These are phyloP conservation scores for Bondarzewia mesenterica DNA, from an alignment of 1,284 basidiomycete species.

Conservation along the genomic window DNA sequence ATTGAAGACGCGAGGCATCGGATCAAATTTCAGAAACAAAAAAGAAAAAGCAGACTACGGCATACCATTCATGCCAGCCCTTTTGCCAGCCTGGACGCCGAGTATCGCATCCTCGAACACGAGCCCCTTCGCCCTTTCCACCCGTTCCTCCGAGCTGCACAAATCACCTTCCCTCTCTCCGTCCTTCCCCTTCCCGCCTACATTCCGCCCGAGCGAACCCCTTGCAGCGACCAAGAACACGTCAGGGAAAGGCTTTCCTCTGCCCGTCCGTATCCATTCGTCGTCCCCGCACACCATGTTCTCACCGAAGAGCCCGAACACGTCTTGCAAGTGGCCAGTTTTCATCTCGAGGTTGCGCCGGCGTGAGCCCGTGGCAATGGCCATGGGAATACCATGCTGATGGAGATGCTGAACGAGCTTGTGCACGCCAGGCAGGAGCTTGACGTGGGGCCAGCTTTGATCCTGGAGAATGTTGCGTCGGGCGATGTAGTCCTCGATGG, in stretches of 20 bases:
- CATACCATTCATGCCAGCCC: constrained; percentile 74
- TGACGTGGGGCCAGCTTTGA: constrained; percentile 54
- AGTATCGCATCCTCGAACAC: constrained; percentile 72
- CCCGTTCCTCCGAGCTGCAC: constrained; percentile 29
- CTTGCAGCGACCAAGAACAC: constrained; percentile 65
- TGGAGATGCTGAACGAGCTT: constrained; percentile 61
- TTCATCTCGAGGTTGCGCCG: constrained; percentile 60
- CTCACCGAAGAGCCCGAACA: constrained; percentile 53
- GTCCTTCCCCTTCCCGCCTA: constrained; percentile 34
- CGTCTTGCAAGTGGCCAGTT: constrained; percentile 45
- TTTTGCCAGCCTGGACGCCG: constrained; percentile 67
- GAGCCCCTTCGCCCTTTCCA: constrained; percentile 50
- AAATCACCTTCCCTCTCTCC: constrained; percentile 24
- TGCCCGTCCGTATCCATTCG: constrained; percentile 23
- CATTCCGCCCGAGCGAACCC: constrained; percentile 24
- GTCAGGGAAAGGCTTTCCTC: constrained; percentile 63
- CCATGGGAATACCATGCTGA: constrained; percentile 60
- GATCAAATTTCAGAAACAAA: neutral
- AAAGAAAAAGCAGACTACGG: constrained; percentile 7
- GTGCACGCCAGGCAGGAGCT: constrained; percentile 58
- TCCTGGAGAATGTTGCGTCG: constrained; percentile 54
- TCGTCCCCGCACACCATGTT: constrained; percentile 67
- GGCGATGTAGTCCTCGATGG: constrained; percentile 47
- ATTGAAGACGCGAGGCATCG: neutral
- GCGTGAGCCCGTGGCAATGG: constrained; percentile 66